Evolutionary conservation across 768 basidiomycete species (phyloP), one percentile per base, ranked within the genome.

Genomic region (Podaxis carcinomalis): DNA sequence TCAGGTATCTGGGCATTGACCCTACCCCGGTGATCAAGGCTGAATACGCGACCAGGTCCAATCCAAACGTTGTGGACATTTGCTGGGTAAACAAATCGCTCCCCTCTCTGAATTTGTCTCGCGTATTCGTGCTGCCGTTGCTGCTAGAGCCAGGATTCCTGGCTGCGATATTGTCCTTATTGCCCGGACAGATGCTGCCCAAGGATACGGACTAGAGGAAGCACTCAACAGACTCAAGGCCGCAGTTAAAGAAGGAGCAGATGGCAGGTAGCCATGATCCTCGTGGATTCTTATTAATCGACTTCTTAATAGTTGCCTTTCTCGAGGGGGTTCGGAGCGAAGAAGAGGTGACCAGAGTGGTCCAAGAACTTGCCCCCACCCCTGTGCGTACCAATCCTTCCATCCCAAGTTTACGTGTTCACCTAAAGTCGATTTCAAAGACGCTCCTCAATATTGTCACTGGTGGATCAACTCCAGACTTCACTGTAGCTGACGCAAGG

Each of bases 11-110:
- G 47, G 51, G 47, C 25, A 27, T 19, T n/a, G 13, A 23, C 5
- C 36, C 14, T 9, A 37, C 32, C 32, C 5, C 28, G 4, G 47
- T 14, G 2, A 7, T 21, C 10, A 44, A 44, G 52, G 37, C 36
- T 51, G n/a, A 56, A 6, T 21, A 11, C 52, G 16, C 19, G 10
- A 13, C 16, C 44, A 70, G 69, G 64, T 68, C 3, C 79, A 80
- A 66, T 78, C 82, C 5, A 83, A 84, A 67, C 80, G 75, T 9
- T 85, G 83, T 66, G 82, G 83, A 0, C 83, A 84, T 66, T 72
- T 85, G 27, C 66, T 79, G 28, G 81, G 83, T 56, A 85, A 85
- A 68, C 77, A 82, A 63, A 74, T 84, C 59, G 82, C 79, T 52
- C 75, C 80, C 0, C 70, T 76, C 14, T 75, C 80, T 54, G 82